phyloP scores from a whole-genome alignment of 108 stramenopile genomes.

The Cyclotella cryptica region DNA sequence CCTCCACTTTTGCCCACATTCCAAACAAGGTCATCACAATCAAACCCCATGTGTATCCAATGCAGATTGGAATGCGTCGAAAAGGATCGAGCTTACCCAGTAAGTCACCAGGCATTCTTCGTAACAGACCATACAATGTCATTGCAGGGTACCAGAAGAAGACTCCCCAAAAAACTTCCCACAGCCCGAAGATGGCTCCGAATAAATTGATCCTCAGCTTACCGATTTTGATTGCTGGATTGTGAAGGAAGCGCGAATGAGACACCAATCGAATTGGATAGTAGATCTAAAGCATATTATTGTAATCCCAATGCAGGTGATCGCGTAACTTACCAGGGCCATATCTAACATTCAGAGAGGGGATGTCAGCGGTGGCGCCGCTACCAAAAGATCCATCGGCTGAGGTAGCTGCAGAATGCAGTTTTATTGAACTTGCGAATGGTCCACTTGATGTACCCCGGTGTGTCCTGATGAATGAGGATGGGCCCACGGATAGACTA shows the following conservation, averaged over 20 bases:
- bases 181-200: constrained; percentile 47
- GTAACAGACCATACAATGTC: constrained; percentile 37
- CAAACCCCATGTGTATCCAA: constrained; percentile 52
- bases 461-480: not conserved
- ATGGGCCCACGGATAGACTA: not conserved
- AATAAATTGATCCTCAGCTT: constrained; percentile 61
- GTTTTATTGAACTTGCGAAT: not conserved
- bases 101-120: constrained; percentile 49
- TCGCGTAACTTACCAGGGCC: constrained; percentile 1
- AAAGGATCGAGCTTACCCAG: constrained; percentile 52
- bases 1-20: constrained; percentile 47
- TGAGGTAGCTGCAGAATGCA: constrained; percentile 1
- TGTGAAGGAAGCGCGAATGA: not conserved
- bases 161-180: constrained; percentile 52
- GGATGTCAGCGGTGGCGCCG: not conserved
- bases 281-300: not conserved
- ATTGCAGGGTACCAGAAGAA: constrained; percentile 53
- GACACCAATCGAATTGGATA: not conserved
- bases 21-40: constrained; percentile 39
- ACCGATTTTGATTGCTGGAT: constrained; percentile 42
- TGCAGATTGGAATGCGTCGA: constrained; percentile 49
- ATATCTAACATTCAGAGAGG: not conserved
- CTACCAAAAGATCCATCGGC: not conserved
- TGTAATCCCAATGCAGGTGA: not conserved
- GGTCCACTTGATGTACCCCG: not conserved